Percentiles rank a stretch among this genome's conserved stretches.
Conservation (phyloP, 345 rosid species). For the Eutrema heterophyllum region DNA sequence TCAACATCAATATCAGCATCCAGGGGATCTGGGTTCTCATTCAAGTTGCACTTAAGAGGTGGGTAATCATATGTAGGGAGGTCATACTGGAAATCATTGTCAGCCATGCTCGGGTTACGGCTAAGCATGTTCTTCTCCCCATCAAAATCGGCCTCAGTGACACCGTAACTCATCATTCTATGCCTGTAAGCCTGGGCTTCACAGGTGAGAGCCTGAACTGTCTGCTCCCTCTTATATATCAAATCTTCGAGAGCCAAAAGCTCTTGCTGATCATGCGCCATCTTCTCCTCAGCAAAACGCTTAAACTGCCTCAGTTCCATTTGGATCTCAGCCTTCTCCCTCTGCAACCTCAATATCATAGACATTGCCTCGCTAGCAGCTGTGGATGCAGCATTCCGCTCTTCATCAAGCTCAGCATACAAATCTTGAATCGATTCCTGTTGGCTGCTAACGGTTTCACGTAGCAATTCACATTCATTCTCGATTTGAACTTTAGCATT, state of each 20-base stretch:
- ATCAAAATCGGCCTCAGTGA: conserved; percentile 67
- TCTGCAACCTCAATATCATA: conserved; percentile 92
- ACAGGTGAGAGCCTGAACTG: conserved; percentile 67
- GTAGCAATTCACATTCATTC: conserved; percentile 67
- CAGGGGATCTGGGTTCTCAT: conserved; percentile 45
- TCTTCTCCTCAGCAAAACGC: conserved; percentile 84
- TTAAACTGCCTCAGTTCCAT: conserved; percentile 95
- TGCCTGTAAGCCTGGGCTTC: conserved; percentile 92
- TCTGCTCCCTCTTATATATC: conserved; percentile 86
- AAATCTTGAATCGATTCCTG: conserved; percentile 68
- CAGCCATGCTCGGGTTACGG: conserved; percentile 43
- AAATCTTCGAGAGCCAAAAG: conserved; percentile 65
- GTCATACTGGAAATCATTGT: conserved; percentile 42
- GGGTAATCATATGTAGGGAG: conserved; percentile 64
- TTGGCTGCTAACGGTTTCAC: conserved; percentile 73
- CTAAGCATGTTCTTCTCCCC: conserved; percentile 43
- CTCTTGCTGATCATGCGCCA: conserved; percentile 93
- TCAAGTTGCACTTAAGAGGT: conserved; percentile 64
- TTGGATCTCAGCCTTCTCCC: conserved; percentile 90
- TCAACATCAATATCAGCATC: conserved; percentile 62
- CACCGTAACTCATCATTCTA: conserved; percentile 90
- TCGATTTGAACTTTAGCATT: conserved; percentile 74
- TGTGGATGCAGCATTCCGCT: conserved; percentile 85
- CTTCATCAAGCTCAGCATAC: conserved; percentile 76
- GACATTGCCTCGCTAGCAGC: conserved; percentile 99